Evolutionary conservation across 352 stramenopile species (phyloP), one percentile per base, ranked within the genome.

Genomic region (Pythium plurisporium): DNA sequence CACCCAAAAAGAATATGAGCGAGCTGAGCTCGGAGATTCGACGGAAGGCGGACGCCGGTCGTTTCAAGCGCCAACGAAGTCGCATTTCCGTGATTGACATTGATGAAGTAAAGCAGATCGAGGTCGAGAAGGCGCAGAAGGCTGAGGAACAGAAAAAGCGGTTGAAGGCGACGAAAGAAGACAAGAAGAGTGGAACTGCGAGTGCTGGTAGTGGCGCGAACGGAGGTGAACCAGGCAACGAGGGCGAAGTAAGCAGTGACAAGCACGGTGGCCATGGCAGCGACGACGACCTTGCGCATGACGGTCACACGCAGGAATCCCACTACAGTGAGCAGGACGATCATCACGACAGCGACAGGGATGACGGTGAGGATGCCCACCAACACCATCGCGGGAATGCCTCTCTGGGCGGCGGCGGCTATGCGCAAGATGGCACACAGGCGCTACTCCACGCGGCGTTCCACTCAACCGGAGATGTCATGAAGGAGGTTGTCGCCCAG

Each of bases 21-120:
- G 51, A 92, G 36, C 73, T 88, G 52, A 69, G 68, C 55, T 90
- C 82, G 5, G 82, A 92, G 61, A 92, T 94, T 52, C 80, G 84
- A 44, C 81, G 82, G 19, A 91, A 94, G 55, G 84, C 84, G 6
- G 84, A 94, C 49, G 81, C 80, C 0, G 84, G 84, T 2, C 71
- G 84, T 0, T 94, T 94, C 52, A 94, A 94, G 68, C 73, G 84
- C 31, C 80, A 94, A 58, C 73, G 84, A 9, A 92, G 73, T 44
- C 84, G 84, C 29, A 94, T 94, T 45, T 94, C 84, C 5, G 89
- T 94, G 79, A 94, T 94, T 55, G 84, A 94, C 53, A 77, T 94
- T 29, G 86, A 94, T 20, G 84, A 94, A 49, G 80, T 94, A 7
- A 94, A 94, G 65, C 84, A 94, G 65, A 94, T 94, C 48, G 82